These are phyloP conservation scores for Aspergillus fumigatus DNA, from an alignment of 2,329 filamentous ascomycete genomes.

Conservation along the genomic window DNA sequence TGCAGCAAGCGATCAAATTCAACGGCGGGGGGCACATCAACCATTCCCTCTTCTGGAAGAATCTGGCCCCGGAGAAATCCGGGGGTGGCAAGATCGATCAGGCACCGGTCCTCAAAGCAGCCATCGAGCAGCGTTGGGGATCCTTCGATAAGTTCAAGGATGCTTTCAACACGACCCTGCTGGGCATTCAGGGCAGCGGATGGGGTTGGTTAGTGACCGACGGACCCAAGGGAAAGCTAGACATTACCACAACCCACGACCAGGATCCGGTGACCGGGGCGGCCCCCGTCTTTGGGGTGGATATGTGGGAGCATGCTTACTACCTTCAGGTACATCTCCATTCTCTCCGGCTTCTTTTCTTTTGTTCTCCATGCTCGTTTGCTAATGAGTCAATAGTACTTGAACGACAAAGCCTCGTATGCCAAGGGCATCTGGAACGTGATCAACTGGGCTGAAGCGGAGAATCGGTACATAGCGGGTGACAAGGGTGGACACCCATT, in stretches of 20 bases:
- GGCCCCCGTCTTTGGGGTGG: constrained; percentile 72
- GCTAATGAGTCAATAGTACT: constrained; percentile 54
- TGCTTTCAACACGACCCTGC: constrained; percentile 60
- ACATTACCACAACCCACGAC: constrained; percentile 78
- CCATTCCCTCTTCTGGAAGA: constrained; percentile 89
- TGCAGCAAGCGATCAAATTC: constrained; percentile 74
- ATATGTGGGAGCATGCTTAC: constrained; percentile 95
- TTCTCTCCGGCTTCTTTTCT: background rate
- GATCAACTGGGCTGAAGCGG: constrained; percentile 84
- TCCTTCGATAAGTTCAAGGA: constrained; percentile 61
- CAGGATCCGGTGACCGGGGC: constrained; percentile 77
- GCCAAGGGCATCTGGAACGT: constrained; percentile 88
- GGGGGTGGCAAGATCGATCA: too few relatives aligned
- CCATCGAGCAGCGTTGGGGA: constrained; percentile 66
- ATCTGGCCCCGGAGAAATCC: constrained; percentile 54
- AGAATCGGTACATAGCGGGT: constrained; percentile 53
- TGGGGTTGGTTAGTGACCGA: constrained; percentile 82
- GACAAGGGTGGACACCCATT: too few relatives aligned
- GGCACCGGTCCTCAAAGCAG: constrained; percentile 45
- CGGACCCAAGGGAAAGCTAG: constrained; percentile 53
- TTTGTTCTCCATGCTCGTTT: background rate
- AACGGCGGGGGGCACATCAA: constrained; percentile 92
- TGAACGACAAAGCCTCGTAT: constrained; percentile 92
- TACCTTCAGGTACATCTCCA: constrained; percentile 62
- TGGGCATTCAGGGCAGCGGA: constrained; percentile 75